Conservation (phyloP, 352 stramenopile species). For the Globisporangium nagaii region DNA sequence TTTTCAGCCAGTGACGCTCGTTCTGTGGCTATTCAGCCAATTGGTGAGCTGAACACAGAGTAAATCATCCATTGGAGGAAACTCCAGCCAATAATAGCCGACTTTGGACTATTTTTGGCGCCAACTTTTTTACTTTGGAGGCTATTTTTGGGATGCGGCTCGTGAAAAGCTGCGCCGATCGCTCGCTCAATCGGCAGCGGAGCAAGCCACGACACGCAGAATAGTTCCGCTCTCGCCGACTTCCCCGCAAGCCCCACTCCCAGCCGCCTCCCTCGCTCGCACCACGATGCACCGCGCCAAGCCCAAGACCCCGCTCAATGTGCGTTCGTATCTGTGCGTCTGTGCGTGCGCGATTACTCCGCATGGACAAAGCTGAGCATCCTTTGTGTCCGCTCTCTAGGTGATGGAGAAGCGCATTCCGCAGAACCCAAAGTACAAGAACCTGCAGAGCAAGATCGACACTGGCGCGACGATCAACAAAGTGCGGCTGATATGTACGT, state of each 20-base stretch:
- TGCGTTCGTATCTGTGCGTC: constrained; percentile 11
- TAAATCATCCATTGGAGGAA: too few species aligned
- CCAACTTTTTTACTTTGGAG: too few species aligned
- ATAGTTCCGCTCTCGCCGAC: neutral
- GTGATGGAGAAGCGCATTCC: constrained; percentile 79
- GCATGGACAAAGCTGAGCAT: neutral
- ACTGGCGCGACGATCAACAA: constrained; percentile 70
- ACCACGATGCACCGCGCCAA: constrained; percentile 52
- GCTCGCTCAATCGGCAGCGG: too few species aligned
- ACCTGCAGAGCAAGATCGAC: constrained; percentile 75
- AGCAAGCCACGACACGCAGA: too few species aligned
- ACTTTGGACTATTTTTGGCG: neutral
- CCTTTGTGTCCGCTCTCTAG: constrained; percentile 11
- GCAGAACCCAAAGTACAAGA: constrained; percentile 71
- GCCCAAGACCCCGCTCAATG: constrained; percentile 54
- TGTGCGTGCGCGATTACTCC: neutral
- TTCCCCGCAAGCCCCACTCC: neutral
- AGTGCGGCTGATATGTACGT: constrained; percentile 72
- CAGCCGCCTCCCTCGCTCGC: neutral
- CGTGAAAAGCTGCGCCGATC: neutral
- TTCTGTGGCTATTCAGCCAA: too few species aligned
- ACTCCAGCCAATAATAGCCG: neutral
- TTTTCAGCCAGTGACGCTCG: too few species aligned
- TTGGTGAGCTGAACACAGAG: too few species aligned
- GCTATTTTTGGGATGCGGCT: neutral